Percentiles rank a stretch among this genome's conserved stretches.
Evolutionary conservation across 345 rosid genomes (phyloP).

Genomic region (Durio zibethinus): DNA sequence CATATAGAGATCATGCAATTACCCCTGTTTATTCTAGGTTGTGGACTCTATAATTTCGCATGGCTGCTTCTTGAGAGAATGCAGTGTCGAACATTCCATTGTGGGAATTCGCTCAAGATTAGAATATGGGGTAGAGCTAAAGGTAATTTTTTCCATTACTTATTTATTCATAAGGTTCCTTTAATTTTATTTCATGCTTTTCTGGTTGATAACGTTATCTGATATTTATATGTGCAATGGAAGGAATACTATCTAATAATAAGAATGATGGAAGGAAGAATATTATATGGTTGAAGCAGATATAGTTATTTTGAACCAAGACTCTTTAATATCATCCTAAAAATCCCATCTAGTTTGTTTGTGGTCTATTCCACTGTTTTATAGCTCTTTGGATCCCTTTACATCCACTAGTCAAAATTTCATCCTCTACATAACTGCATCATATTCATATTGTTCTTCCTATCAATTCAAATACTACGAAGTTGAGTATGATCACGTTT

Average conservation of each 20-base stretch:
- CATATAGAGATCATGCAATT: conserved; percentile 1
- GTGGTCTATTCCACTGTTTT: background rate
- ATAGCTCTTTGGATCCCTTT: background rate
- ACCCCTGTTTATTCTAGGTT: conserved; percentile 36
- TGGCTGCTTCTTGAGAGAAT: conserved; percentile 82
- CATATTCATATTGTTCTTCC: background rate
- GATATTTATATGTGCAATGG: background rate
- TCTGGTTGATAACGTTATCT: background rate
- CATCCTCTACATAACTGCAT: background rate
- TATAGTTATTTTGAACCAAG: background rate
- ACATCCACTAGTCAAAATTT: background rate
- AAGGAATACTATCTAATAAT: background rate
- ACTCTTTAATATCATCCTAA: background rate
- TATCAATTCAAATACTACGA: background rate
- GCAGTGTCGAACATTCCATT: conserved; percentile 69
- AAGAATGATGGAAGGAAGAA: too few species aligned
- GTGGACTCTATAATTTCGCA: conserved; percentile 70
- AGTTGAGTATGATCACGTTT: background rate
- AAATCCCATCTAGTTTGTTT: background rate
- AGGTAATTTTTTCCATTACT: conserved; percentile 32
- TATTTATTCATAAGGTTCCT: background rate
- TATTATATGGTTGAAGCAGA: too few species aligned
- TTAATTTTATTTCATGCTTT: background rate
- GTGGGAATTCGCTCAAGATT: conserved; percentile 76
- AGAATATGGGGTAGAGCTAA: conserved; percentile 74